These are phyloP conservation scores for Cladosporium sp. DNA, from an alignment of 2,329 filamentous ascomycete genomes.

Conservation along the genomic window DNA sequence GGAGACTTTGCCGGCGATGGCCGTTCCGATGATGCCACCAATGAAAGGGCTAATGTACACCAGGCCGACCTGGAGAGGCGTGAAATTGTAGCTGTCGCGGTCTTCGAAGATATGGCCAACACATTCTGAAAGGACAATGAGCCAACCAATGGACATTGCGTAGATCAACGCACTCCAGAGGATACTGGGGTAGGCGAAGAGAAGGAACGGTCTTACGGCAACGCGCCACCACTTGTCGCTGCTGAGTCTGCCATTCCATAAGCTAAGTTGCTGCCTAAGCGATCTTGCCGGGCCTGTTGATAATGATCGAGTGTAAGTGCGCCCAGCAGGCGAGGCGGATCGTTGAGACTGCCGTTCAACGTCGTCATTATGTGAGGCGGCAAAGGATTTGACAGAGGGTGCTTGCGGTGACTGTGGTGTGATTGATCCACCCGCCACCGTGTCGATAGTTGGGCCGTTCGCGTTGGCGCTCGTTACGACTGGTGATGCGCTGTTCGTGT, in stretches of 20 bases:
- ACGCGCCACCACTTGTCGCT: slow-evolving; percentile 79
- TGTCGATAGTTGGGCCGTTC: neutral
- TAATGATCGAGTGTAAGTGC: slow-evolving; percentile 68
- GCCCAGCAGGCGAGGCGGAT: slow-evolving; percentile 10
- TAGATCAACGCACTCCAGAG: slow-evolving; percentile 88
- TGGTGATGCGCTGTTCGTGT: neutral
- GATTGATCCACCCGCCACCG: neutral
- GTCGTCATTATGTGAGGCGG: neutral
- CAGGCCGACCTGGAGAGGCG: slow-evolving; percentile 74
- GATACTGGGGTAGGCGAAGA: slow-evolving; percentile 84
- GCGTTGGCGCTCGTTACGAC: neutral
- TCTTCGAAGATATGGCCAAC: slow-evolving; percentile 77
- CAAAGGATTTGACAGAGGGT: slow-evolving; percentile 14
- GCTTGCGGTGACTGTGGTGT: neutral
- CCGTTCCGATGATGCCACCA: slow-evolving; percentile 85
- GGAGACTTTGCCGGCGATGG: slow-evolving; percentile 82
- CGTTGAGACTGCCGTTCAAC: neutral
- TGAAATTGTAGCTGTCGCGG: slow-evolving; percentile 73
- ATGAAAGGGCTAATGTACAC: slow-evolving; percentile 90
- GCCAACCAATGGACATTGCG: slow-evolving; percentile 85
- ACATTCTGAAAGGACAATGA: slow-evolving; percentile 90
- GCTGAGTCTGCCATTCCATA: slow-evolving; percentile 76
- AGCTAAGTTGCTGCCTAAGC: slow-evolving; percentile 71
- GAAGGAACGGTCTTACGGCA: slow-evolving; percentile 75
- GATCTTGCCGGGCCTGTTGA: slow-evolving; percentile 67